phyloP scores from a whole-genome alignment of 2,329 filamentous ascomycete species.

The Hypoxylon sp. region DNA sequence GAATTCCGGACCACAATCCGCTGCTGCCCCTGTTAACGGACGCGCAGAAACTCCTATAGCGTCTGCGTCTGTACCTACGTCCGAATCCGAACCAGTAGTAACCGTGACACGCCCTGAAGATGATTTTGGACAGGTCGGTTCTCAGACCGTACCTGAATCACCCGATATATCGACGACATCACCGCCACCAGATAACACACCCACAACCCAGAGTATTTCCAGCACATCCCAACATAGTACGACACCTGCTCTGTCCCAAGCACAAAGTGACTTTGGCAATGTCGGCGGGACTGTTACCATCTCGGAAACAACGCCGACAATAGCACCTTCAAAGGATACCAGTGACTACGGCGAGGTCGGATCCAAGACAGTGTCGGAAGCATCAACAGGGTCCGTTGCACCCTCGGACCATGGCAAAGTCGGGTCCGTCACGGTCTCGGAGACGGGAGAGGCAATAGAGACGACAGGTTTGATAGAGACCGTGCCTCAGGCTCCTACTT shows the following conservation, averaged over 20 bases:
- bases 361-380: conserved; percentile 4
- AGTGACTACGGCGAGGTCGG: conserved; percentile 26
- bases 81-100: background rate
- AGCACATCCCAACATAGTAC: background rate
- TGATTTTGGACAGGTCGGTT: conserved; percentile 29
- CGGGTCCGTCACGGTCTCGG: conserved; percentile 22
- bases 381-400: background rate
- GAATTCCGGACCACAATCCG: background rate
- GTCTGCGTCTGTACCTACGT: background rate
- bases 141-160: conserved; percentile 21
- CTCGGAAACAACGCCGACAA: conserved; percentile 13
- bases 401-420: conserved; percentile 16
- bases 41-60: conserved; percentile 11
- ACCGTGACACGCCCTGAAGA: background rate
- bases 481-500: conserved; percentile 24
- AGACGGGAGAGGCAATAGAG: background rate
- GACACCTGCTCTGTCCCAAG: conserved; percentile 12
- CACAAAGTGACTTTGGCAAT: conserved; percentile 26
- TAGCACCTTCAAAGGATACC: background rate
- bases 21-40: background rate
- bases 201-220: background rate
- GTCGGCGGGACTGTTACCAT: conserved; percentile 18
- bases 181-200: background rate
- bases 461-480: background rate
- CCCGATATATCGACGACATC: conserved; percentile 4